These are phyloP conservation scores for Hypsizygus marmoreus DNA, from an alignment of 768 basidiomycete genomes.

Conservation along the genomic window DNA sequence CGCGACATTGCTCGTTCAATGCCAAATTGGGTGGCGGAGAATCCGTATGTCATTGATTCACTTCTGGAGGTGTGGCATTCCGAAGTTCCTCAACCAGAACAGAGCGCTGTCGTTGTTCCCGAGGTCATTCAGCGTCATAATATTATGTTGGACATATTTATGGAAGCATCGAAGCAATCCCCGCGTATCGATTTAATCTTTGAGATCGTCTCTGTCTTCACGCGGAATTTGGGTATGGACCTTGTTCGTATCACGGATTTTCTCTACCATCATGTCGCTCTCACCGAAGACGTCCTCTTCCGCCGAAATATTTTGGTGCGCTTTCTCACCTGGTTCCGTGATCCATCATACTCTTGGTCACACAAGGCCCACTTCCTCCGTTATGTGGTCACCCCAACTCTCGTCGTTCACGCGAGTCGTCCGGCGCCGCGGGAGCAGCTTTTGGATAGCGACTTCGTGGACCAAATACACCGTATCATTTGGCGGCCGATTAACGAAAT, in stretches of 20 bases:
- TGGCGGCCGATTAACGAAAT: constrained; percentile 79
- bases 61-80: constrained; percentile 74
- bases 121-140: constrained; percentile 62
- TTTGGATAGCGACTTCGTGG: constrained; percentile 71
- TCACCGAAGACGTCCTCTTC: constrained; percentile 65
- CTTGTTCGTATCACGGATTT: constrained; percentile 78
- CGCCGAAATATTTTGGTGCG: constrained; percentile 83
- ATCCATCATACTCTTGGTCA: constrained; percentile 58
- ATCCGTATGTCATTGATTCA: constrained; percentile 66
- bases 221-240: constrained; percentile 80
- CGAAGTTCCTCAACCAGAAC: constrained; percentile 48
- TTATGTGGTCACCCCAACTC: constrained; percentile 83
- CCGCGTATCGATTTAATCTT: constrained; percentile 87
- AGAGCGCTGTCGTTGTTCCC: constrained; percentile 40
- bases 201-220: constrained; percentile 81
- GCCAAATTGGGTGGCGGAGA: constrained; percentile 71
- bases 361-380: constrained; percentile 84
- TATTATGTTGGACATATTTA: constrained; percentile 77
- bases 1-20: constrained; percentile 71
- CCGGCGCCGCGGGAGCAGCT: constrained; percentile 56
- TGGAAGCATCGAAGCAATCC: constrained; percentile 64
- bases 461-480: constrained; percentile 68
- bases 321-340: constrained; percentile 85
- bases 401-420: constrained; percentile 74
- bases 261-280: constrained; percentile 82